A percentile compares a stretch with the other conserved stretches of the same genome.
phyloP scores from a whole-genome alignment of 2,329 filamentous ascomycete species.

The Leptographium radiaticola region DNA sequence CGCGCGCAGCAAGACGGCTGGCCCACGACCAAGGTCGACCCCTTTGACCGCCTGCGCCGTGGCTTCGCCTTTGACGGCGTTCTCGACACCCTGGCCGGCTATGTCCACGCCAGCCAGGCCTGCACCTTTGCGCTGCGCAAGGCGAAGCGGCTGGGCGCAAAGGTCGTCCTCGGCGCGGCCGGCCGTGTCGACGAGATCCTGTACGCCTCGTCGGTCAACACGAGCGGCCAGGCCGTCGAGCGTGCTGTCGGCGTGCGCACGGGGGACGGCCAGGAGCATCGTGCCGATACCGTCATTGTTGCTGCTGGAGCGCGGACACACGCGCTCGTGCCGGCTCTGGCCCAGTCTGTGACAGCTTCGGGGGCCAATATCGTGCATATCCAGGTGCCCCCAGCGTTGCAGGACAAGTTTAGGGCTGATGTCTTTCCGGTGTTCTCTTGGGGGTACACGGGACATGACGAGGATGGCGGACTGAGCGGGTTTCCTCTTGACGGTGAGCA shows the following conservation, averaged over 20 bases:
- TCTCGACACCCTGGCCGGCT: constrained; percentile 1
- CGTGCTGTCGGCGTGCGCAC: neutral
- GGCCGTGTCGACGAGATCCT: neutral
- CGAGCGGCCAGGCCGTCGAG: neutral
- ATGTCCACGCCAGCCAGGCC: neutral
- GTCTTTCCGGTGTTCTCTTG: neutral
- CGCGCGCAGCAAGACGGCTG: constrained; percentile 1
- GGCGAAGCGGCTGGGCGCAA: neutral
- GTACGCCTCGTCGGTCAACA: neutral
- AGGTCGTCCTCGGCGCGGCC: neutral
- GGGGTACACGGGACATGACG: neutral
- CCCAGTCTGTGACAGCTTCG: neutral
- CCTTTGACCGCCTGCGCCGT: neutral
- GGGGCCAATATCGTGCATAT: neutral
- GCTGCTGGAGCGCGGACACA: constrained; percentile 1
- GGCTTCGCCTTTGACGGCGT: constrained; percentile 1
- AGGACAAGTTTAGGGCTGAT: neutral
- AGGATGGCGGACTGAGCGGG: neutral
- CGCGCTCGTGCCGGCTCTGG: neutral
- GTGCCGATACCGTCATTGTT: neutral
- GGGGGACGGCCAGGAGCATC: neutral
- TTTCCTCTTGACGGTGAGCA: constrained; percentile 1
- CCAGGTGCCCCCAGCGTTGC: neutral
- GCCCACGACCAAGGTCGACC: neutral
- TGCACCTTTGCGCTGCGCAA: neutral